Evolutionary conservation across 495 filamentous ascomycete species (phyloP).

Genomic region (Aspergillus mulundensis): DNA sequence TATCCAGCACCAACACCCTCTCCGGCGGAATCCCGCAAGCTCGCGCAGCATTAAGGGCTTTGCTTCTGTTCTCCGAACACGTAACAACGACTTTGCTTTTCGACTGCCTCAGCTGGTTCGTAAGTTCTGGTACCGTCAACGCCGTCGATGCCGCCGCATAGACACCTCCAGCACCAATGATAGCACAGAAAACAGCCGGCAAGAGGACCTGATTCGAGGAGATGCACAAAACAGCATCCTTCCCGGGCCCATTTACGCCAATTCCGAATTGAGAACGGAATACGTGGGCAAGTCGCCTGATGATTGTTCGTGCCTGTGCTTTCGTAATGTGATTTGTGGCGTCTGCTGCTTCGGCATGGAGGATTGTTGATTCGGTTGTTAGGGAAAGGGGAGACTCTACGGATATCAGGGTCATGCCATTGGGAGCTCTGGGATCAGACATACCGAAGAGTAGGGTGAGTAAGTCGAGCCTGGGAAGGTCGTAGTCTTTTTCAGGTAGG

Average conservation of each 20-base stretch:
- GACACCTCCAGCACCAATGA: conserved; percentile 16
- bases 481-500: conserved; percentile 16
- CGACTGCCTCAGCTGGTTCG: conserved; percentile 10
- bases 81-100: conserved; percentile 10
- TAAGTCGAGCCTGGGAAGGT: conserved; percentile 14
- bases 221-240: conserved; percentile 16
- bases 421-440: neutral
- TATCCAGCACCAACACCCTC: conserved; percentile 14
- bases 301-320: conserved; percentile 11
- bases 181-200: conserved; percentile 9
- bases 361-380: conserved; percentile 12
- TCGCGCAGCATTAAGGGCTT: conserved; percentile 9
- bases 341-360: conserved; percentile 16
- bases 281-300: conserved; percentile 10
- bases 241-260: conserved; percentile 5
- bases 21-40: conserved; percentile 2
- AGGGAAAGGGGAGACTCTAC: conserved; percentile 8
- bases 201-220: conserved; percentile 16
- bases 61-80: conserved; percentile 7
- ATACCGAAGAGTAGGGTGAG: conserved; percentile 16
- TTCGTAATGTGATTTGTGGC: conserved; percentile 15
- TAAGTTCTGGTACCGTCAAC: conserved; percentile 7
- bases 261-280: conserved; percentile 13
- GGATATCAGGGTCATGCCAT: neutral
- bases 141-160: conserved; percentile 17